Percentiles rank a stretch among this genome's conserved stretches.
These are phyloP conservation scores for Sporobolomyces phaffii DNA, from an alignment of 768 basidiomycete genomes.

Conservation along the genomic window DNA sequence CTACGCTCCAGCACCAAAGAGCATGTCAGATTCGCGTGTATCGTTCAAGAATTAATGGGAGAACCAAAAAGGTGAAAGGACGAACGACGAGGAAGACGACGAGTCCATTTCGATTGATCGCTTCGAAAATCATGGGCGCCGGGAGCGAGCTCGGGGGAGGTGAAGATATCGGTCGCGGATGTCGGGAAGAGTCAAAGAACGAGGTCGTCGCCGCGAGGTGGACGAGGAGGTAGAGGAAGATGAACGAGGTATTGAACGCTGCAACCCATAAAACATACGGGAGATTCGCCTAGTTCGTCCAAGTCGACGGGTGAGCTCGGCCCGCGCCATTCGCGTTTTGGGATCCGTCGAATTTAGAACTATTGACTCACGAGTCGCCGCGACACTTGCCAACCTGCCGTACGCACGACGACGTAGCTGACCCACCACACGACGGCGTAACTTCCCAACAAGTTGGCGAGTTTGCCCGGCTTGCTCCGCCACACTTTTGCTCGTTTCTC, in stretches of 20 bases:
- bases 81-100: conserved; percentile 73
- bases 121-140: conserved; percentile 58
- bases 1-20: conserved; percentile 48
- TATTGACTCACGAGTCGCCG: conserved; percentile 60
- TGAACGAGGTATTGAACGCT: conserved; percentile 79
- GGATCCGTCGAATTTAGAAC: too few species aligned
- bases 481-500: conserved; percentile 19
- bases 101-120: conserved; percentile 75
- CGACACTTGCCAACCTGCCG: conserved; percentile 51
- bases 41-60: neutral
- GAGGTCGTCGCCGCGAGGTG: conserved; percentile 54
- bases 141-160: conserved; percentile 48
- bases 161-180: neutral
- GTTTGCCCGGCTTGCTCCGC: conserved; percentile 53
- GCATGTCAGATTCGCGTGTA: too few species aligned
- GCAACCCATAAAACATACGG: conserved; percentile 83
- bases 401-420: conserved; percentile 49
- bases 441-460: conserved; percentile 66
- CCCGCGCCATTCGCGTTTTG: too few species aligned
- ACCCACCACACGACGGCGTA: conserved; percentile 77
- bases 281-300: conserved; percentile 88
- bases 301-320: too few species aligned
- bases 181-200: conserved; percentile 3
- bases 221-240: conserved; percentile 70
- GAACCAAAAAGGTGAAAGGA: conserved; percentile 26